phyloP scores from a whole-genome alignment of 2,329 filamentous ascomycete genomes.

The Graphiopsis chlorocephala region DNA sequence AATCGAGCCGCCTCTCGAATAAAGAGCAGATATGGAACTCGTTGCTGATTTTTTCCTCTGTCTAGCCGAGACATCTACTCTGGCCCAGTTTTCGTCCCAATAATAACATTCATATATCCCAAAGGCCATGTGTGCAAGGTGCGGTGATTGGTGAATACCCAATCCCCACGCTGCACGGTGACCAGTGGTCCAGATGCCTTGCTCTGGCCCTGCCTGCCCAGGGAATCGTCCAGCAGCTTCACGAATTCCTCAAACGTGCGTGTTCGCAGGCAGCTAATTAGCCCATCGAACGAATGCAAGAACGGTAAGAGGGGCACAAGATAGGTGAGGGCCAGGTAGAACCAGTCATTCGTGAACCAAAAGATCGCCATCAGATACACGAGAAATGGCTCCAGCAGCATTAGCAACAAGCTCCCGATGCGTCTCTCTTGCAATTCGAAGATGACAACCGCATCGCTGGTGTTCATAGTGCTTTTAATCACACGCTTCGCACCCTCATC shows the following conservation, averaged over 20 bases:
- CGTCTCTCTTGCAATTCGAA: slow-evolving; percentile 70
- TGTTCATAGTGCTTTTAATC: slow-evolving; percentile 62
- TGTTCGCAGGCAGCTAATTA: slow-evolving; percentile 65
- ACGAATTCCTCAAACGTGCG: slow-evolving; percentile 65
- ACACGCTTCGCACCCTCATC: slow-evolving; percentile 61
- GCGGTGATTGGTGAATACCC: slow-evolving; percentile 42
- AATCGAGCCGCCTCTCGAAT: not conserved
- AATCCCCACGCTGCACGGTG: slow-evolving; percentile 32
- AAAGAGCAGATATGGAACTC: not conserved
- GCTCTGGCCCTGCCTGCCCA: slow-evolving; percentile 41
- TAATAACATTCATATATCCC: slow-evolving; percentile 48
- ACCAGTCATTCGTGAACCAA: slow-evolving; percentile 52
- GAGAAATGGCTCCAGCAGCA: slow-evolving; percentile 41
- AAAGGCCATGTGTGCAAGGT: slow-evolving; percentile 48
- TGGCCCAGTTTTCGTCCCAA: slow-evolving; percentile 30
- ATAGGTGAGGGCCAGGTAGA: slow-evolving; percentile 65
- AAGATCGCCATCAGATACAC: slow-evolving; percentile 54
- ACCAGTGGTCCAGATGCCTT: slow-evolving; percentile 12
- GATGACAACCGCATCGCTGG: slow-evolving; percentile 66
- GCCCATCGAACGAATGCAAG: slow-evolving; percentile 66
- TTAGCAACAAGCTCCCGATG: slow-evolving; percentile 30
- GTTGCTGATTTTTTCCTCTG: not conserved
- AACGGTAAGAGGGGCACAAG: slow-evolving; percentile 65
- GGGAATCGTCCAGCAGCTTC: slow-evolving; percentile 48
- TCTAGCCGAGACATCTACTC: not conserved